Base-by-base conservation (phyloP, 2,329 filamentous ascomycete species). In the Clathrospora elynae region DNA sequence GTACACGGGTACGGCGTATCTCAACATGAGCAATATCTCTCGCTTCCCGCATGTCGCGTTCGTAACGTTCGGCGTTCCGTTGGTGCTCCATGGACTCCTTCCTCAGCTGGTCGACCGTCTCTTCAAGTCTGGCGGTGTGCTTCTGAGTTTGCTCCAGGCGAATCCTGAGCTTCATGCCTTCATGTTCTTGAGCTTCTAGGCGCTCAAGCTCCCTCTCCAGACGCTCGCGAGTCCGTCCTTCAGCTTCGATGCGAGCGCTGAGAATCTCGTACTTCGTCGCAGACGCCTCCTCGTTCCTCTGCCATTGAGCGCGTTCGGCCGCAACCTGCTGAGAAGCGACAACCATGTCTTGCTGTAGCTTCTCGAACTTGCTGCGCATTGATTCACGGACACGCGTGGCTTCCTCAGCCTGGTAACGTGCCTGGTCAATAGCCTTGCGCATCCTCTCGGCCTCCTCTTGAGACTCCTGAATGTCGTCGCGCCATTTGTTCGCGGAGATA, bases 291-390 rank as follows among this genome's bases (percentile, higher is more conserved):
- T 84, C 81, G 43, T 73, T 86, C 72, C 87, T 87, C 59, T 84
- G 83, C 73, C 87, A 91, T 23, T 81, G 79, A 19, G 86, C 83
- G 64, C 91, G 92, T 64, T 97, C 91, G 59, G 88, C 84, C 14
- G 87, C 84, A 49, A 96, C 84, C 49, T 95, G 86, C 32, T 83
- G 83, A 38, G 88, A 85, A 34, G 90, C 88, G 42, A 78, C 78
- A 20, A 84, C 81, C 86, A 97, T 92, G 57, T 96, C 90, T 51
- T 90, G 82, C 70, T 97, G 91, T 25, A 99, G 76, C 46, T 84
- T 84, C 57, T 92, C 83, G 61, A 96, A 87, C 71, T 93, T 95
- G 66, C 78, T 77, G 55, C 90, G 86, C 81, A 95, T 91, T 48
- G 80, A 84, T 66, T 96, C 89, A 44, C 90, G 86, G 46, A 95